Conservation (phyloP, 148 eudicot genomes). For the Rhododendron williamsianum region DNA sequence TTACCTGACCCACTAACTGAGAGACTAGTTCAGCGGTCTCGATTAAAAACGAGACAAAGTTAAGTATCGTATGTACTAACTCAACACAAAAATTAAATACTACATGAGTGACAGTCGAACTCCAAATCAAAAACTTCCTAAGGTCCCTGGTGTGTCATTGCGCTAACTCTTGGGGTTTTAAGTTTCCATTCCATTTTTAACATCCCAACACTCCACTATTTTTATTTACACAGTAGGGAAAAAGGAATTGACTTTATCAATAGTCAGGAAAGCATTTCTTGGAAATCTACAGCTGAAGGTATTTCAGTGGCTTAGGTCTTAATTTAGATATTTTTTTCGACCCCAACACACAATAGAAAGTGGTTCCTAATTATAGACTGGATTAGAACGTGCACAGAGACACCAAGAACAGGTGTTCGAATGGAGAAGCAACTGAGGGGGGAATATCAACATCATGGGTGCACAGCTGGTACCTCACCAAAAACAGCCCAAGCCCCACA, state of each 20-base stretch:
- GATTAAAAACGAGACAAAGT: not conserved
- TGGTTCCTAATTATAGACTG: not conserved
- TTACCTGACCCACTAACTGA: not conserved
- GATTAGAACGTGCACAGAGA: constrained; percentile 1
- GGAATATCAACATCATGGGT: not conserved
- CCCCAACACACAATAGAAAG: not conserved
- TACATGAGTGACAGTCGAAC: not conserved
- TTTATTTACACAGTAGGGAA: not conserved
- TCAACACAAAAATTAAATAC: not conserved
- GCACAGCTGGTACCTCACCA: constrained; percentile 4
- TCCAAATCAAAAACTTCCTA: not conserved
- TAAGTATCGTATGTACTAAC: not conserved
- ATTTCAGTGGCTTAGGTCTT: not conserved
- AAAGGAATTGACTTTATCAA: not conserved
- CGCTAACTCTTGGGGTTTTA: not conserved
- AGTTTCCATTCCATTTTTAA: not conserved
- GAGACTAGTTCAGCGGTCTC: not conserved
- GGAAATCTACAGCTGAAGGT: not conserved
- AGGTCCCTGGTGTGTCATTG: not conserved
- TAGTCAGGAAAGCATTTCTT: not conserved
- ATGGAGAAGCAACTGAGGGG: not conserved
- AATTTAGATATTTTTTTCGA: not conserved
- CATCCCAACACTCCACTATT: not conserved
- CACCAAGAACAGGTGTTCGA: not conserved
- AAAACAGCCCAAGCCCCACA: not conserved